Conservation (phyloP, 2,329 filamentous ascomycete species). For the Exophiala bonariae region DNA sequence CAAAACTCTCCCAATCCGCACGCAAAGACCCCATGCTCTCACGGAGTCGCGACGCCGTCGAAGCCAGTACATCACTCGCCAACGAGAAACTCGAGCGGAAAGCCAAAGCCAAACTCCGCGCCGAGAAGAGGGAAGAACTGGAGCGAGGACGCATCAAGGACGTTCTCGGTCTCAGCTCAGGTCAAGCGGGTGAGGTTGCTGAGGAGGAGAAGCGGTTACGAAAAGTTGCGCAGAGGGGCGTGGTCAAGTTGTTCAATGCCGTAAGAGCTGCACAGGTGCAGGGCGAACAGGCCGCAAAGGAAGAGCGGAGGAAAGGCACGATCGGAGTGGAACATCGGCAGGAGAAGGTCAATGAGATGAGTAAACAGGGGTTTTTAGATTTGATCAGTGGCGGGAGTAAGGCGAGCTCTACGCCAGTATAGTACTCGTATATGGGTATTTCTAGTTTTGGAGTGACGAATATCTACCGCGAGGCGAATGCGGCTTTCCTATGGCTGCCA, state of each 20-base stretch:
- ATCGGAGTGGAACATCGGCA: constrained; percentile 78
- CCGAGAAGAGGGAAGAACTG: constrained; percentile 74
- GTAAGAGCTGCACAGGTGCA: constrained; percentile 90
- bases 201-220: constrained; percentile 77
- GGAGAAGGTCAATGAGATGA: constrained; percentile 92
- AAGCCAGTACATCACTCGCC: constrained; percentile 69
- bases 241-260: constrained; percentile 95
- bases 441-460: too few species aligned
- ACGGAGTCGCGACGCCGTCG: constrained; percentile 72
- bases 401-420: constrained; percentile 4
- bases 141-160: constrained; percentile 89
- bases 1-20: constrained; percentile 79
- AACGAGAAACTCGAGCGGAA: constrained; percentile 80
- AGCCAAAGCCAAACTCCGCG: constrained; percentile 74
- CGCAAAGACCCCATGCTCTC: constrained; percentile 89
- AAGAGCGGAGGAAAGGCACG: constrained; percentile 68
- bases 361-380: constrained; percentile 93
- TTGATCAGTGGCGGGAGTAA: constrained; percentile 66
- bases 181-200: constrained; percentile 52
- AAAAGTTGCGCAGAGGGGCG: constrained; percentile 88
- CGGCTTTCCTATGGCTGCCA: too few species aligned
- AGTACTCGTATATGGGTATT: neutral
- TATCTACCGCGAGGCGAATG: too few species aligned
- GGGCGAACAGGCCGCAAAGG: constrained; percentile 70
- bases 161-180: constrained; percentile 66